phyloP scores from a whole-genome alignment of 2,329 filamentous ascomycete genomes.

The Diaporthe vexans region DNA sequence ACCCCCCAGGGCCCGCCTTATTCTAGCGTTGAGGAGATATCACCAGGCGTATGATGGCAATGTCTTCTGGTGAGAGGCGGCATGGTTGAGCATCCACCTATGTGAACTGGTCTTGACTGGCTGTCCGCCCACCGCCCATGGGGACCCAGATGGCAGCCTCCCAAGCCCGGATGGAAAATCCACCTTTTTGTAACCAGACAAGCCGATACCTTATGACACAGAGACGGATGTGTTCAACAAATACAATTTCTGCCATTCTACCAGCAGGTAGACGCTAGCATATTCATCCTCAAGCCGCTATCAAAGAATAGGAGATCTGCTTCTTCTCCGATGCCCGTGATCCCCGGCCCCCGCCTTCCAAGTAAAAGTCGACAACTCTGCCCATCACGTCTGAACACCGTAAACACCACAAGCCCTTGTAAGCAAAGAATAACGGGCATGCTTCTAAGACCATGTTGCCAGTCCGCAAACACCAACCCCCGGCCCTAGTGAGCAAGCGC shows the following conservation, averaged over 20 bases:
- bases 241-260: slow-evolving; percentile 28
- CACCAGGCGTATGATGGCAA: no score
- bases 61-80: background rate
- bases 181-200: background rate
- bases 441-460: slow-evolving; percentile 17
- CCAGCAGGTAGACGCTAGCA: background rate
- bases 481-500: background rate
- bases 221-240: background rate
- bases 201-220: background rate
- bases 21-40: no score
- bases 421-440: slow-evolving; percentile 8
- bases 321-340: background rate
- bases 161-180: background rate
- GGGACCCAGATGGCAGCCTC: no score
- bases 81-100: background rate
- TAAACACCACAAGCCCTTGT: slow-evolving; percentile 23
- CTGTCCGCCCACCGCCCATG: background rate
- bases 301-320: background rate
- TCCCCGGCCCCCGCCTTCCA: background rate
- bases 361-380: slow-evolving; percentile 1
- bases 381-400: slow-evolving; percentile 25
- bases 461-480: background rate
- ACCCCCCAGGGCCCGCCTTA: no score
- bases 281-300: background rate
- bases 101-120: background rate